Percentiles rank a stretch among this genome's conserved stretches.
phyloP scores from a whole-genome alignment of 495 filamentous ascomycete genomes.

The Tricharina praecox region DNA sequence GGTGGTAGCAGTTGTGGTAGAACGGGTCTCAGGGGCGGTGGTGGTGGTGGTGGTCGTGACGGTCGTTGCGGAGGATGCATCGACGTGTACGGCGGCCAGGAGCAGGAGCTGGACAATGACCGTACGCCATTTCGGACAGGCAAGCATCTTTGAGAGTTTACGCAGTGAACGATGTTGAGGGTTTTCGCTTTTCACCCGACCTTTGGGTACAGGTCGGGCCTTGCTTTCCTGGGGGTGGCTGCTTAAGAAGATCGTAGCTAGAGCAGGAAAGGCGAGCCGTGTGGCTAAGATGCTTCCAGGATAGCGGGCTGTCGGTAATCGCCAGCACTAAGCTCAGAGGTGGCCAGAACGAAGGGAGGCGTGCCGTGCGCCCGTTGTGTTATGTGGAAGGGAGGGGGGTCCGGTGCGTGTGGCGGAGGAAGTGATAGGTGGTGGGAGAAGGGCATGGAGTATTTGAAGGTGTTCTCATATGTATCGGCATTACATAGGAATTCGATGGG shows the following conservation, averaged over 20 bases:
- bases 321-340: constrained; percentile 1
- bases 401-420: background rate
- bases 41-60: constrained; percentile 12
- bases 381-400: too few relatives aligned
- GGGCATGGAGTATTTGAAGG: background rate
- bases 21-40: constrained; percentile 1
- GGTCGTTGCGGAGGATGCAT: too few relatives aligned
- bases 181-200: constrained; percentile 1
- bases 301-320: background rate
- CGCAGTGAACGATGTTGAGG: background rate
- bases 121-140: background rate
- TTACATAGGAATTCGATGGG: constrained; percentile 5
- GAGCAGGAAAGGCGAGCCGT: constrained; percentile 2
- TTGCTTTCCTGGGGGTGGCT: background rate
- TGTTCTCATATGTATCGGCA: background rate
- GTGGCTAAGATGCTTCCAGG: background rate
- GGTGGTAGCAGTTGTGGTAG: background rate
- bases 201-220: background rate
- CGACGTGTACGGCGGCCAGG: background rate
- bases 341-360: background rate
- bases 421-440: constrained; percentile 14
- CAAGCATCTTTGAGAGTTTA: constrained; percentile 1
- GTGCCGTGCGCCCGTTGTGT: background rate
- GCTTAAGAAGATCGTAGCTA: constrained; percentile 3
- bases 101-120: constrained; percentile 3